Conservation (phyloP, 2,329 filamentous ascomycete species). For the Colletotrichum lindemuthianum region DNA sequence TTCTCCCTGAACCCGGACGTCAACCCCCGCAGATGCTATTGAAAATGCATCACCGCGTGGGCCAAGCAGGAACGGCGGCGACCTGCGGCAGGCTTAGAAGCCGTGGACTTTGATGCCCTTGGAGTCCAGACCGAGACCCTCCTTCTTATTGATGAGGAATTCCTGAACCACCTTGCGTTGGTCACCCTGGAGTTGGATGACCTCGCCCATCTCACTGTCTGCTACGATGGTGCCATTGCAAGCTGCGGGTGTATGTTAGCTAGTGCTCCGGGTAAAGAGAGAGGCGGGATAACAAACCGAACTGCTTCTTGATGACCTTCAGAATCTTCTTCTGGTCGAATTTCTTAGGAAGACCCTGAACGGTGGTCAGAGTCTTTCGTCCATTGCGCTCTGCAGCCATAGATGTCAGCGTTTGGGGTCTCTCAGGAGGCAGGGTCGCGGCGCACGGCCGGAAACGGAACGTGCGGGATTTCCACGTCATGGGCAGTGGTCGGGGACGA, state of each 20-base stretch:
- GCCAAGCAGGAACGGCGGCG: conserved; percentile 48
- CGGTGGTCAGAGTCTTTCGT: conserved; percentile 99
- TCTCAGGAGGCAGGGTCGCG: neutral
- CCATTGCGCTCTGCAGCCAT: conserved; percentile 92
- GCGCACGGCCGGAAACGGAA: conserved; percentile 8
- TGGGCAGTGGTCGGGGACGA: neutral
- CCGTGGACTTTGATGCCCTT: conserved; percentile 92
- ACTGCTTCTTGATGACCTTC: conserved; percentile 99
- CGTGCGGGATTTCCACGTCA: conserved; percentile 27
- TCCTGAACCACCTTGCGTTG: conserved; percentile 99
- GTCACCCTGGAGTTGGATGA: conserved; percentile 99
- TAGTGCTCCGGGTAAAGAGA: neutral
- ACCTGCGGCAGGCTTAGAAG: conserved; percentile 55
- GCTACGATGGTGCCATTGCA: conserved; percentile 99
- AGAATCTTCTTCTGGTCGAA: conserved; percentile 99
- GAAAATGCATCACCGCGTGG: neutral
- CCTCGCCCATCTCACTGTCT: conserved; percentile 97
- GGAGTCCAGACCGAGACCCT: conserved; percentile 90
- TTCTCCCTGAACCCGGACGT: conserved; percentile 30
- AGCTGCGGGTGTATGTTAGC: conserved; percentile 61
- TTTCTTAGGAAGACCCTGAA: conserved; percentile 98
- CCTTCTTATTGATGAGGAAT: conserved; percentile 95
- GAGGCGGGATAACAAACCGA: conserved; percentile 67
- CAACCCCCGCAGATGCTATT: conserved; percentile 10
- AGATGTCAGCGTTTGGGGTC: conserved; percentile 49